Evolutionary conservation across 495 filamentous ascomycete species (phyloP).

Genomic region (Xylaria nigripes): DNA sequence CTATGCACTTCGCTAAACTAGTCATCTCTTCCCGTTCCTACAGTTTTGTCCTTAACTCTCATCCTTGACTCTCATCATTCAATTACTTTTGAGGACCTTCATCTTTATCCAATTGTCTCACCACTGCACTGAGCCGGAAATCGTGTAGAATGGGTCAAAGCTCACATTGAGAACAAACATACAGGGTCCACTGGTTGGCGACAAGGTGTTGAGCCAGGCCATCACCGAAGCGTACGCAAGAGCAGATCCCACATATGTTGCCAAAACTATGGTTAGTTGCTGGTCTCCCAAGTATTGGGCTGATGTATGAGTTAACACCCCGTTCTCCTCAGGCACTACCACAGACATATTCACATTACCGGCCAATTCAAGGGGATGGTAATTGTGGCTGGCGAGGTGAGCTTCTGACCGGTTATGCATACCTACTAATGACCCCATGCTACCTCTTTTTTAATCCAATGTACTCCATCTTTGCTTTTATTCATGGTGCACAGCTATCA

Average conservation of each 20-base stretch:
- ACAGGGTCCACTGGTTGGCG: conserved; percentile 77
- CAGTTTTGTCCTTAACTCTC: neutral
- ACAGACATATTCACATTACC: conserved; percentile 77
- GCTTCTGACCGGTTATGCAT: conserved; percentile 14
- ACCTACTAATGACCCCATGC: neutral
- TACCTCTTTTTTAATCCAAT: neutral
- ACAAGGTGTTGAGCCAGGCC: conserved; percentile 63
- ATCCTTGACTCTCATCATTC: neutral
- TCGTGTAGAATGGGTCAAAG: conserved; percentile 1
- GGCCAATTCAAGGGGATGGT: conserved; percentile 83
- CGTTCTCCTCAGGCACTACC: conserved; percentile 55
- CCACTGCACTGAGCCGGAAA: neutral
- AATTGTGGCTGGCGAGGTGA: conserved; percentile 98
- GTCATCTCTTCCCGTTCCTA: neutral
- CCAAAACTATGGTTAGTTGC: conserved; percentile 72
- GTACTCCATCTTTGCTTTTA: neutral
- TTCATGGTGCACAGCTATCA: neutral
- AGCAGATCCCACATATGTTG: conserved; percentile 74
- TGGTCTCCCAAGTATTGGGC: neutral
- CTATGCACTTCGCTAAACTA: neutral
- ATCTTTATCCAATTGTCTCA: neutral
- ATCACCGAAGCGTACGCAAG: conserved; percentile 85
- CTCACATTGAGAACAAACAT: conserved; percentile 1
- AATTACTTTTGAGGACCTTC: neutral
- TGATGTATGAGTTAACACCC: neutral